Conservation (phyloP, 306 rosid species). For the Corylus avellana region DNA sequence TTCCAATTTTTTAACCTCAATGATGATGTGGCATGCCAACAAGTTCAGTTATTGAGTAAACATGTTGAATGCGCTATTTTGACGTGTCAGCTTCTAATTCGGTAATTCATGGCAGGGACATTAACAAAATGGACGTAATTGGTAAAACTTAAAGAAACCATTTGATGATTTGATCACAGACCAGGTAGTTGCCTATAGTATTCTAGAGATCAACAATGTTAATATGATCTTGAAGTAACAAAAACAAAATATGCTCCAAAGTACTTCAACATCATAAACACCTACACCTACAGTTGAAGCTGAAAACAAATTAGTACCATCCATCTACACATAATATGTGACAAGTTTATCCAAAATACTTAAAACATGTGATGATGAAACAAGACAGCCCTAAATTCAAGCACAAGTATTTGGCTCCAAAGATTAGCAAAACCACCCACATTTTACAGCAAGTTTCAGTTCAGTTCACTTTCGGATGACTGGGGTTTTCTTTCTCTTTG, state of each 20-base stretch:
- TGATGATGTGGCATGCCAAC: too few relatives aligned
- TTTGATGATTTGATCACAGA: background rate
- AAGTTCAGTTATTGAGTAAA: too few relatives aligned
- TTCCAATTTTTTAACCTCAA: too few relatives aligned
- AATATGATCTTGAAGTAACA: background rate
- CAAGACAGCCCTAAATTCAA: background rate
- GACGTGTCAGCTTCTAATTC: too few relatives aligned
- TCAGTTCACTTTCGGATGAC: conserved; percentile 12
- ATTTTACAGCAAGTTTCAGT: background rate
- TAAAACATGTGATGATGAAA: background rate
- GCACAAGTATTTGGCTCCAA: background rate
- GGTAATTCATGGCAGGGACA: too few relatives aligned
- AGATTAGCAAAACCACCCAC: background rate
- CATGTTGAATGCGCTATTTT: too few relatives aligned
- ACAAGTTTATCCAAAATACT: background rate
- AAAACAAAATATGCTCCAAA: background rate
- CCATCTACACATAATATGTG: background rate
- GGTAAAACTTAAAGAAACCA: too few relatives aligned
- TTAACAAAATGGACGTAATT: too few relatives aligned
- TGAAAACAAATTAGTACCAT: background rate
- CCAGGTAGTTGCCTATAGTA: background rate
- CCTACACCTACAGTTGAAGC: background rate
- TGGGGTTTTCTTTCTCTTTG: conserved; percentile 40
- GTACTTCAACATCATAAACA: background rate
- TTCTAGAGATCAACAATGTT: background rate